Evolutionary conservation across 345 rosid genomes (phyloP).

Genomic region (Brassica juncea): DNA sequence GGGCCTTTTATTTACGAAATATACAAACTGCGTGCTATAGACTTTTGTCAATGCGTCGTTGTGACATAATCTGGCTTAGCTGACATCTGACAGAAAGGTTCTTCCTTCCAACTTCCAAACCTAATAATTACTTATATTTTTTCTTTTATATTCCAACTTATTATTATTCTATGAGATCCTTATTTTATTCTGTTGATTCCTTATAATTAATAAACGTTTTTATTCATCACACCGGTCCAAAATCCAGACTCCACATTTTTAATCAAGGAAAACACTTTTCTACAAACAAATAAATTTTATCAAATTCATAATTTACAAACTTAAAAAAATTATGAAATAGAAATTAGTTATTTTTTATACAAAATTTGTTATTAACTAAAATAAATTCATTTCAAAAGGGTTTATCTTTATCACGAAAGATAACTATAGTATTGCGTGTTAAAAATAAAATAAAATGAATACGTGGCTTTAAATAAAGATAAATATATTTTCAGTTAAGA

Average conservation of each 20-base stretch:
- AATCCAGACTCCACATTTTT: background rate
- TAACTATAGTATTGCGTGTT: background rate
- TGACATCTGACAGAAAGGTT: constrained; percentile 15
- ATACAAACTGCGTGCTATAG: background rate
- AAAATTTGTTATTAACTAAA: background rate
- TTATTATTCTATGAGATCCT: background rate
- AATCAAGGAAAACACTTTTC: background rate
- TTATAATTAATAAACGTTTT: background rate
- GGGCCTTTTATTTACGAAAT: constrained; percentile 10
- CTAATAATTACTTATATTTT: background rate
- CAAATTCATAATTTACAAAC: background rate
- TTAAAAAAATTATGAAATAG: background rate
- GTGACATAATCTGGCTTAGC: background rate
- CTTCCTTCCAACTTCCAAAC: background rate
- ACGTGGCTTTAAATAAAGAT: background rate
- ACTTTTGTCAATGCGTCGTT: background rate
- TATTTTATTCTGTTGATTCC: constrained; percentile 9
- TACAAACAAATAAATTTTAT: background rate
- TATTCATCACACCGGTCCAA: background rate
- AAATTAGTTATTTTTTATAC: background rate
- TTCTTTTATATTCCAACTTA: background rate
- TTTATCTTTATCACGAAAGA: background rate
- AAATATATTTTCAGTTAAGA: background rate
- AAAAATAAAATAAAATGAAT: background rate
- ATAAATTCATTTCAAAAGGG: background rate